Evolutionary conservation across 2,329 filamentous ascomycete species (phyloP), one percentile per base, ranked within the genome.

Genomic region (Clonostachys byssicola): DNA sequence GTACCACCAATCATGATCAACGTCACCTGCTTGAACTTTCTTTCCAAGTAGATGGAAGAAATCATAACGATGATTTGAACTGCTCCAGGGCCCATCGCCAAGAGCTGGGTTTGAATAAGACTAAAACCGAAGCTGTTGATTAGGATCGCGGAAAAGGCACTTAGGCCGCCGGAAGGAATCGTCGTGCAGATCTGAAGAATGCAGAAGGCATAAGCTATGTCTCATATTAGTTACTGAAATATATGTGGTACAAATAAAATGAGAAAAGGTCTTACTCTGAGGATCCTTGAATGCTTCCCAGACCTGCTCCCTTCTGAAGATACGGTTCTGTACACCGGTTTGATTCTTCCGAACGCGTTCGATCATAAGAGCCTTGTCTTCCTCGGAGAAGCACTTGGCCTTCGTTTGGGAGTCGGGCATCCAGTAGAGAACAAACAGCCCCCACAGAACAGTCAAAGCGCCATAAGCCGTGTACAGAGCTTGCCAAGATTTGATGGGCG

Each of bases 81-180:
- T 2, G 16, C 36, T 6, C 87, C 87, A 1, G 89, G 70, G 0
- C 89, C 86, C 84, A 91, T 89, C 38, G 85, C 78, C 20, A 92
- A 69, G 2, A 92, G 70, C 64, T 90, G 86, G 0, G 86, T 89
- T 62, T 91, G 18, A 16, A 48, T 30, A 12, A 71, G 68, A 1
- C 68, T 74, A 57, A 90, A 92, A 0, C 83, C 67, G 49, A 2
- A 89, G 72, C 47, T 30, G 12, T 75, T 78, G 63, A 91, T 88
- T 56, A 92, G 85, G 55, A 91, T 85, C 52, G 85, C 85, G 46
- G 85, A 81, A 59, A 89, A 91, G 1, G 81, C 82, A 7, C 87
- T 86, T 0, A 91, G 75, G 0, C 87, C 86, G 16, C 79, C 83
- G 0, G 86, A 90, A 1, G 86, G 87, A 2, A 91, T 69, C 0